phyloP scores from a whole-genome alignment of 345 rosid genomes.

The Sonneratia alba region DNA sequence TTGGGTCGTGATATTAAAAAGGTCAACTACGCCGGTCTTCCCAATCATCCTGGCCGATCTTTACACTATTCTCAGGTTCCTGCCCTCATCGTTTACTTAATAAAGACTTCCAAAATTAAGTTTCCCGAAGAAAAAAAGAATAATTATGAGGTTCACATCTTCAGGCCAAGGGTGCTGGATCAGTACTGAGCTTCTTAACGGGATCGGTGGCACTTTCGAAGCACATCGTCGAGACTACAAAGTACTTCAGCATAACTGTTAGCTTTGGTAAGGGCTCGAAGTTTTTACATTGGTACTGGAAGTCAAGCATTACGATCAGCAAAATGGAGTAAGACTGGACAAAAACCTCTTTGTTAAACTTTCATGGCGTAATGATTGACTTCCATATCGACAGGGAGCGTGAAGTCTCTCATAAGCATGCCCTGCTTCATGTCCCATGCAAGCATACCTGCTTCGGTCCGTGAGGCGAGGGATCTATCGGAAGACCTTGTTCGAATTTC shows the following conservation, averaged over 20 bases:
- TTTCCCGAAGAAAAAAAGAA: too few relatives aligned
- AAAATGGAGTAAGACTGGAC: slow-evolving; percentile 15
- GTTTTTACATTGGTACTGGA: too few relatives aligned
- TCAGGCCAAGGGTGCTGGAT: slow-evolving; percentile 64
- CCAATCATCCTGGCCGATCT: slow-evolving; percentile 69
- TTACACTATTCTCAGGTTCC: slow-evolving; percentile 87
- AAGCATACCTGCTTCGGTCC: slow-evolving; percentile 68
- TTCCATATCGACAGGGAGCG: slow-evolving; percentile 45
- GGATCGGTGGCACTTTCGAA: slow-evolving; percentile 81
- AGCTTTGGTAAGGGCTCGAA: slow-evolving; percentile 61
- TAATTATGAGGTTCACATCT: too few relatives aligned
- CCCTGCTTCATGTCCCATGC: slow-evolving; percentile 99
- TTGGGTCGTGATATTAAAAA: too few relatives aligned
- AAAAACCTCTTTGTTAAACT: not conserved
- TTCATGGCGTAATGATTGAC: slow-evolving; percentile 6
- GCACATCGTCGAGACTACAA: slow-evolving; percentile 77
- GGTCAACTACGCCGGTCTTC: slow-evolving; percentile 87
- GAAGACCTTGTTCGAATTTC: slow-evolving; percentile 88
- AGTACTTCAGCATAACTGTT: slow-evolving; percentile 89
- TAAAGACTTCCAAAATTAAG: not conserved
- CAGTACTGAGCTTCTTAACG: slow-evolving; percentile 88
- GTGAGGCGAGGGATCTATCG: slow-evolving; percentile 76
- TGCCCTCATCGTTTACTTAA: not conserved
- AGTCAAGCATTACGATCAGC: not conserved
- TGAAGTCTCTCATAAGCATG: slow-evolving; percentile 94